These are phyloP conservation scores for Eutypella sp. DNA, from an alignment of 2,329 filamentous ascomycete genomes.

Conservation along the genomic window DNA sequence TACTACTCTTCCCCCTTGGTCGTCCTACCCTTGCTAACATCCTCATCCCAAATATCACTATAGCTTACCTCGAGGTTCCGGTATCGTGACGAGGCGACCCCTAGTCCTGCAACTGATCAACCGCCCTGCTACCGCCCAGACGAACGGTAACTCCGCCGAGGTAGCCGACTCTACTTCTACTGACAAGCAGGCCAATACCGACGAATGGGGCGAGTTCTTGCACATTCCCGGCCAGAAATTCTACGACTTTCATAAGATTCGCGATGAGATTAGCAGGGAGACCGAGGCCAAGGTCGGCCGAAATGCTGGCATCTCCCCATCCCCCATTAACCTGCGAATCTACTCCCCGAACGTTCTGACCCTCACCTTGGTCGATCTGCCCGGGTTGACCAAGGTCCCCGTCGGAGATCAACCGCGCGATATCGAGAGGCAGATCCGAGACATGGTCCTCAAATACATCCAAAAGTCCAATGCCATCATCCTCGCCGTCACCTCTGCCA, in stretches of 20 bases:
- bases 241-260: constrained; percentile 95
- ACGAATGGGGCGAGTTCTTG: constrained; percentile 98
- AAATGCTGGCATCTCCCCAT: constrained; percentile 93
- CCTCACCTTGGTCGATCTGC: constrained; percentile 91
- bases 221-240: constrained; percentile 98
- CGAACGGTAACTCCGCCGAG: constrained; percentile 70
- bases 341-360: constrained; percentile 98
- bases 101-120: constrained; percentile 98
- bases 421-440: constrained; percentile 92
- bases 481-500: constrained; percentile 90
- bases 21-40: constrained; percentile 7
- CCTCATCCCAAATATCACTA: constrained; percentile 3
- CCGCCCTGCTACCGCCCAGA: constrained; percentile 57
- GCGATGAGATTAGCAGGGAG: constrained; percentile 94
- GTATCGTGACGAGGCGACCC: constrained; percentile 93
- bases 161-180: constrained; percentile 60
- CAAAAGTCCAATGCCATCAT: constrained; percentile 98
- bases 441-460: constrained; percentile 99
- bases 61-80: constrained; percentile 92
- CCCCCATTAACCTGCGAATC: constrained; percentile 95
- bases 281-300: constrained; percentile 94
- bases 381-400: constrained; percentile 92
- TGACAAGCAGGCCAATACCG: constrained; percentile 83
- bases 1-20: background rate
- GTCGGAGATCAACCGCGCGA: constrained; percentile 95